Base-by-base conservation (phyloP, 2,329 filamentous ascomycete species). In the Elsinoe australis region DNA sequence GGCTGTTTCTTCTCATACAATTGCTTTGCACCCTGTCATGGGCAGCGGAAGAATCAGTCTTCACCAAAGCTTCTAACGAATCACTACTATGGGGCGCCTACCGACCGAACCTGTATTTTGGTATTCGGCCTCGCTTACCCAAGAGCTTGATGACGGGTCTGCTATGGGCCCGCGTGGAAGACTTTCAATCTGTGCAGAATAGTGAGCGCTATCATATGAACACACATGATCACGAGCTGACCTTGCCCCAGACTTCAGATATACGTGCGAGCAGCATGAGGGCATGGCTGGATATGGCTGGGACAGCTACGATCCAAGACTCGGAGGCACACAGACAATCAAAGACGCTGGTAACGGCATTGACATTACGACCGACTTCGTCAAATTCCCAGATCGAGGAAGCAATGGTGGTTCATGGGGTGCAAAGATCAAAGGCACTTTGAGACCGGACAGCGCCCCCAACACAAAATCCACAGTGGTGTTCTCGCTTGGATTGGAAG, bases 61-160 rank as follows among this genome's bases (percentile, higher is more conserved):
- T 64, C 56, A 59, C 53, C 49, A 69, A 67, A 59, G 70, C 72
- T 18, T 76, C 71, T 56, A 95, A 96, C 66, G 77, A 94, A 61
- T 90, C 84, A 60, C 73, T 98, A 58, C 74, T 96, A 71, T 98
- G 92, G 92, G 92, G 92, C 0, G 87, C 92, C 1, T 98, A 96
- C 69, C 80, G 87, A 57, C 85, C 90, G 0, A 95, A 95, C 61
- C 68, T 96, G 35, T 96, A 95, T 67, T 96, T 96, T 71, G 90
- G 90, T 1, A 78, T 95, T 28, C 78, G 87, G 15, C 87, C 90
- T 36, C 78, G 88, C 51, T 74, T 90, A 42, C 84, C 89, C 0
- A 81, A 89, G 62, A 89, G 86, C 58, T 65, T 96, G 56, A 80
- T 83, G 66, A 81, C 86, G 2, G 88, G 85, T 1, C 71, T 98